These are phyloP conservation scores for Tricholoma bakamatsutake DNA, from an alignment of 768 basidiomycete genomes.

Conservation along the genomic window DNA sequence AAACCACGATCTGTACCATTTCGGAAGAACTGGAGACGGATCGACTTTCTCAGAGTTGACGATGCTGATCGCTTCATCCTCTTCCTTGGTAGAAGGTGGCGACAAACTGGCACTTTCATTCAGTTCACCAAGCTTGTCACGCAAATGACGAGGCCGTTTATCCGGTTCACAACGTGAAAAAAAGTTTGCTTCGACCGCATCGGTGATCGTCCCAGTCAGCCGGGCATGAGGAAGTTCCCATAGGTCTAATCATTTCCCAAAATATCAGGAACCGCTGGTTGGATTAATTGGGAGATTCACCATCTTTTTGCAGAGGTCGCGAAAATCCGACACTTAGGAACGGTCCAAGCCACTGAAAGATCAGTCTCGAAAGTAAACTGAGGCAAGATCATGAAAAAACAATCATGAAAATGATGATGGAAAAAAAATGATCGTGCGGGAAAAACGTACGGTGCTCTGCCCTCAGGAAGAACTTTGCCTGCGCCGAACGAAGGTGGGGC, in stretches of 20 bases:
- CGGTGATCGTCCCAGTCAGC: slow-evolving; percentile 29
- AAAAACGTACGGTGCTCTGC: slow-evolving; percentile 11
- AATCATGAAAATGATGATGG: not conserved
- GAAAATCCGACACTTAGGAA: slow-evolving; percentile 44
- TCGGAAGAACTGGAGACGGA: not conserved
- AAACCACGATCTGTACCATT: not conserved
- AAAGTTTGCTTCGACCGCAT: slow-evolving; percentile 35
- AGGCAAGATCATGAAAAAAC: not conserved
- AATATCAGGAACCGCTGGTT: not conserved
- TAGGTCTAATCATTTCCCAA: slow-evolving; percentile 29
- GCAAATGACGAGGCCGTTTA: slow-evolving; percentile 23
- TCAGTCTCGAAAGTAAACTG: slow-evolving; percentile 31
- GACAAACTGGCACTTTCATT: not conserved
- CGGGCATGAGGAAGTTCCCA: slow-evolving; percentile 35
- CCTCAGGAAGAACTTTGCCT: slow-evolving; percentile 15
- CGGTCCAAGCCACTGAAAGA: slow-evolving; percentile 43
- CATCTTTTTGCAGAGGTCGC: slow-evolving; percentile 44
- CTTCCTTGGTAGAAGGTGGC: slow-evolving; percentile 11
- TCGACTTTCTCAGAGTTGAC: not conserved
- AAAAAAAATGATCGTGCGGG: not conserved
- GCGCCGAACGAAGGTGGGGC: slow-evolving; percentile 17
- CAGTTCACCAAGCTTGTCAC: not conserved
- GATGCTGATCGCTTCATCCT: not conserved
- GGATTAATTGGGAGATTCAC: slow-evolving; percentile 17
- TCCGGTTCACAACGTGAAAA: slow-evolving; percentile 38